These are phyloP conservation scores for Xylaria sp. DNA, from an alignment of 2,329 filamentous ascomycete genomes.

Conservation along the genomic window DNA sequence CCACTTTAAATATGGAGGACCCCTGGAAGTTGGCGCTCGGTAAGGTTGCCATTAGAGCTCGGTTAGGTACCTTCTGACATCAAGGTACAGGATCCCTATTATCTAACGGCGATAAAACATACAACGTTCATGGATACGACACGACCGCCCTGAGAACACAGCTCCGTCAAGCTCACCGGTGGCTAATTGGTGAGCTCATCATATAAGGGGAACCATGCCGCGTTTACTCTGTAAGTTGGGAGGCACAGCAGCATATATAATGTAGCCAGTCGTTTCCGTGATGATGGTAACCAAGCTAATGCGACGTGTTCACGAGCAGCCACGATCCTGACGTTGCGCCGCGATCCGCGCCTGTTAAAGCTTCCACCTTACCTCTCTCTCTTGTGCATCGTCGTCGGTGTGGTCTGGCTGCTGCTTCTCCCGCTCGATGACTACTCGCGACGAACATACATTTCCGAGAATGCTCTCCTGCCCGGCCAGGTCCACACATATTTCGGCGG, in stretches of 20 bases:
- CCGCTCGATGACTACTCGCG: conserved; percentile 92
- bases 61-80: neutral
- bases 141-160: conserved; percentile 28
- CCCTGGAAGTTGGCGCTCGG: neutral
- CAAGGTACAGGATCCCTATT: neutral
- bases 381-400: conserved; percentile 84
- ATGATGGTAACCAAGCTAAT: conserved; percentile 37
- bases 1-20: conserved; percentile 25
- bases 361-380: conserved; percentile 89
- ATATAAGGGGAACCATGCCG: conserved; percentile 57
- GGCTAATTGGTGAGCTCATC: conserved; percentile 25
- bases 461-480: conserved; percentile 93
- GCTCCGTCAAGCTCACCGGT: conserved; percentile 30
- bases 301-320: conserved; percentile 53
- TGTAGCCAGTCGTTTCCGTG: neutral
- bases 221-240: conserved; percentile 62
- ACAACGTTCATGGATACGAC: conserved; percentile 30
- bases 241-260: neutral
- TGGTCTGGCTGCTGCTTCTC: conserved; percentile 89
- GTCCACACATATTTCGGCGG: conserved; percentile 98
- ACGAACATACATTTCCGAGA: conserved; percentile 95
- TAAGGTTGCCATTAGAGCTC: neutral
- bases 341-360: conserved; percentile 83
- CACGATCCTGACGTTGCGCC: conserved; percentile 75
- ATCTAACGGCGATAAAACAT: neutral